Percentiles rank a stretch among this genome's conserved stretches.
phyloP scores from a whole-genome alignment of 1,139 yeast genomes.

The Yamadazyma spencermartinsiae region DNA sequence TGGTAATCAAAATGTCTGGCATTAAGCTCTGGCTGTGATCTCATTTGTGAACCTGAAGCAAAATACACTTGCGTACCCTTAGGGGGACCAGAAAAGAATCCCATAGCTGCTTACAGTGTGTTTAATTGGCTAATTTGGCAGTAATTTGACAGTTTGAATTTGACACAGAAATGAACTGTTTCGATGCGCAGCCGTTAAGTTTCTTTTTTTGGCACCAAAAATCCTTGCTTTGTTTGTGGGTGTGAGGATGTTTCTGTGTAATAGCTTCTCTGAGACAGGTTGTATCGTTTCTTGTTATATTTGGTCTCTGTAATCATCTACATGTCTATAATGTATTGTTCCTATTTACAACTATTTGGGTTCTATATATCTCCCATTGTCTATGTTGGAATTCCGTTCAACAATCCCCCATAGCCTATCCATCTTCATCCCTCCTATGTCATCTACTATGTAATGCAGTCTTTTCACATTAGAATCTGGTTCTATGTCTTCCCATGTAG shows the following conservation, averaged over 20 bases:
- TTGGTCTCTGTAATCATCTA: no score
- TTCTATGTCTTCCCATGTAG: slow-evolving; percentile 53
- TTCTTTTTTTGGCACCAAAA: not conserved
- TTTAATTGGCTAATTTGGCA: no score
- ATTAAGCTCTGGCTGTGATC: slow-evolving; percentile 19
- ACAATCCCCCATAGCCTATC: slow-evolving; percentile 81
- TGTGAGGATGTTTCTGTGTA: no score
- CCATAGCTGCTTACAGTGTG: slow-evolving; percentile 9
- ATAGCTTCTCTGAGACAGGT: no score
- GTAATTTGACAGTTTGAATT: not conserved
- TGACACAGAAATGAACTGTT: not conserved
- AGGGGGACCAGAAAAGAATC: slow-evolving; percentile 15
- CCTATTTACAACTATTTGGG: not conserved
- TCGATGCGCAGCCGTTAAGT: not conserved
- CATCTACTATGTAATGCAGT: slow-evolving; percentile 63
- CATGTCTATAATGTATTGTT: no score
- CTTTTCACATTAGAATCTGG: slow-evolving; percentile 34
- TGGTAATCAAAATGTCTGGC: slow-evolving; percentile 10
- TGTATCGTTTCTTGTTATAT: no score
- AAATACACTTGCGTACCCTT: slow-evolving; percentile 12
- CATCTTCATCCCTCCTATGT: slow-evolving; percentile 80
- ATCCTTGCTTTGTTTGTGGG: no score
- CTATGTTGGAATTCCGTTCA: slow-evolving; percentile 62
- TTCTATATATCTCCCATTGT: slow-evolving; percentile 60
- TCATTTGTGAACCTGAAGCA: slow-evolving; percentile 9